Conservation (phyloP, 2,329 filamentous ascomycete genomes). For the Trichoderma koningiopsis region DNA sequence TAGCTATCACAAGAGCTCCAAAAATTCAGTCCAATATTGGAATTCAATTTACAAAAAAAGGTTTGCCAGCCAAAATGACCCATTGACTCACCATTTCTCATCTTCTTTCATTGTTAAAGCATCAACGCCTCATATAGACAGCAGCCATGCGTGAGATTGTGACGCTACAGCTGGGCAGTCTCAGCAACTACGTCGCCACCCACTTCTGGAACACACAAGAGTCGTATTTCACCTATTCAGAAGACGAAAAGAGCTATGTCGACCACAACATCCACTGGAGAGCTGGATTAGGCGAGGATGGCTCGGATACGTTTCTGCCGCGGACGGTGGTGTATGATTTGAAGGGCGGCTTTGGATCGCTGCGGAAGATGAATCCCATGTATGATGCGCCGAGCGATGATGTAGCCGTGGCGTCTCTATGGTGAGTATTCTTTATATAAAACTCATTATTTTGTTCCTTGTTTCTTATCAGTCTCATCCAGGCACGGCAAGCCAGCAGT, state of each 20-base stretch:
- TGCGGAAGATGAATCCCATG: constrained; percentile 84
- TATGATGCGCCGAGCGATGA: constrained; percentile 60
- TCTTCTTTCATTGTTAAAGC: not conserved
- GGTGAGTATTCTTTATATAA: constrained; percentile 34
- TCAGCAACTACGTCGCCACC: constrained; percentile 88
- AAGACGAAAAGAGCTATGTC: constrained; percentile 39
- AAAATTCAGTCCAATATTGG: not conserved
- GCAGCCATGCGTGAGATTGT: constrained; percentile 85
- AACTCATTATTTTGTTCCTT: not conserved
- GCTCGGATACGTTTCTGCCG: constrained; percentile 88
- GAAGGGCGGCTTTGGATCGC: constrained; percentile 87
- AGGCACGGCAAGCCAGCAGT: constrained; percentile 70
- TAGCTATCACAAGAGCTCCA: not conserved
- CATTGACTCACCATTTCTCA: not conserved
- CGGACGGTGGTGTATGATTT: constrained; percentile 92
- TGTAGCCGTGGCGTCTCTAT: constrained; percentile 40
- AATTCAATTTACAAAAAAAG: not conserved
- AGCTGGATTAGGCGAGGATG: constrained; percentile 77
- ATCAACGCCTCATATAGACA: not conserved
- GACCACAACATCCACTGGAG: constrained; percentile 78
- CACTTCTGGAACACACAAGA: constrained; percentile 99
- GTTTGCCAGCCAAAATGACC: not conserved
- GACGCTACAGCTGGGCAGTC: constrained; percentile 88
- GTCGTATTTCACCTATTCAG: constrained; percentile 91
- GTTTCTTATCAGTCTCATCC: not conserved